A percentile compares a stretch with the other conserved stretches of the same genome.
phyloP scores from a whole-genome alignment of 441 rosid species.

The Adansonia grandidieri region DNA sequence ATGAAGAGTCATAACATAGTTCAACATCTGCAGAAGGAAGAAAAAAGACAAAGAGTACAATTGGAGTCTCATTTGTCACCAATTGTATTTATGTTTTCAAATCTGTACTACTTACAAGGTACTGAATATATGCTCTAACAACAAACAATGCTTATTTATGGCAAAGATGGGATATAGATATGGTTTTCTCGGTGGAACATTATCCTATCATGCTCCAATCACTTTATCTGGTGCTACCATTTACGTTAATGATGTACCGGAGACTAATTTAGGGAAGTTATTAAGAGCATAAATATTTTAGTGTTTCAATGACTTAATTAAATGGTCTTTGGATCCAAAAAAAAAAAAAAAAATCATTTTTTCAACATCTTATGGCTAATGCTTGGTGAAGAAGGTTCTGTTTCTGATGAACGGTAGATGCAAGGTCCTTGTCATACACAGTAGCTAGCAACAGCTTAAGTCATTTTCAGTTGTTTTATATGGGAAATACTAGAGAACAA shows the following conservation, averaged over 20 bases:
- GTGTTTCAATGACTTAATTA: not conserved
- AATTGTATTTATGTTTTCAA: not conserved
- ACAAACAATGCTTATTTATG: not conserved
- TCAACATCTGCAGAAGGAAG: not conserved
- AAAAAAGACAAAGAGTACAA: not conserved
- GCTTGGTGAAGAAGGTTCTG: not conserved
- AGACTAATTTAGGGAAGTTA: not conserved
- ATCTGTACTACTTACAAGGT: not conserved
- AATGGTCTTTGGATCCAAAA: not conserved
- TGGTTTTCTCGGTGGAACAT: constrained; percentile 7
- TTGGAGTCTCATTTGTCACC: not conserved
- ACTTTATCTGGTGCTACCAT: not conserved
- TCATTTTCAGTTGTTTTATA: constrained; percentile 6
- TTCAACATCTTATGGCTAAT: not conserved
- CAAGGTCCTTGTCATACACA: constrained; percentile 1
- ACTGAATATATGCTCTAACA: not conserved
- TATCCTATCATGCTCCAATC: not conserved
- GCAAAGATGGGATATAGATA: not conserved
- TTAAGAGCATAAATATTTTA: not conserved
- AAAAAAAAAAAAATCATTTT: constrained; percentile 2
- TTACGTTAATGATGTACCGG: not conserved
- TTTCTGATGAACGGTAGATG: not conserved
- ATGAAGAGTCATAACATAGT: no score
- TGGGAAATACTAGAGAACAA: not conserved
- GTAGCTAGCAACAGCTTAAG: constrained; percentile 1